A percentile compares a stretch with the other conserved stretches of the same genome.
Evolutionary conservation across 1,139 yeast genomes (phyloP).

Genomic region (Yamadazyma jaroonii): DNA sequence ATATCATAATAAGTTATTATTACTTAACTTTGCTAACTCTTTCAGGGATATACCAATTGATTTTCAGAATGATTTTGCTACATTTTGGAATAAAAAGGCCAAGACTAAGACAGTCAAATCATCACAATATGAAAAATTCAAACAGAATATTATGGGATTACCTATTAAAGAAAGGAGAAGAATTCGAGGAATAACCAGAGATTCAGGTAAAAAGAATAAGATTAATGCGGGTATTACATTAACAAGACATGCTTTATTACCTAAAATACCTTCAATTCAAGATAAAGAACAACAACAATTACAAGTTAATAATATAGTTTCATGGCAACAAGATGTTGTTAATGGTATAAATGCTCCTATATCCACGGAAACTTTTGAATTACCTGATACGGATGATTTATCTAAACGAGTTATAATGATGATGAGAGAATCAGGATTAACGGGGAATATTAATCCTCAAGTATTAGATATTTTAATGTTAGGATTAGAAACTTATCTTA

Average conservation of each 20-base stretch:
- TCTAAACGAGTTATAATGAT: constrained; percentile 74
- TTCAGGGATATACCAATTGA: constrained; percentile 61
- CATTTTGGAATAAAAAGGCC: constrained; percentile 51
- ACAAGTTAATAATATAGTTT: constrained; percentile 57
- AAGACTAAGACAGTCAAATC: constrained; percentile 49
- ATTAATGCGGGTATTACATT: constrained; percentile 74
- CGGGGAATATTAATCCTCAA: constrained; percentile 71
- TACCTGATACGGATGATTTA: constrained; percentile 77
- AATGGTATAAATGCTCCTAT: constrained; percentile 87
- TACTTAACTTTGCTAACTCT: constrained; percentile 83
- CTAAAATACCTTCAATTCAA: constrained; percentile 81
- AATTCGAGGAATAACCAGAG: constrained; percentile 78
- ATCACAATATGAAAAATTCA: constrained; percentile 74
- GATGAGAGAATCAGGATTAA: constrained; percentile 88
- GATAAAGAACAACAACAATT: constrained; percentile 52
- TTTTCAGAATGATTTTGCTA: constrained; percentile 49
- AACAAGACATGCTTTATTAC: constrained; percentile 81
- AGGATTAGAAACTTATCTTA: constrained; percentile 79
- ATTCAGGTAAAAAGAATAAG: constrained; percentile 74
- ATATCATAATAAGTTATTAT: constrained; percentile 77
- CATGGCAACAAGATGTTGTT: constrained; percentile 92
- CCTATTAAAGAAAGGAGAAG: constrained; percentile 84
- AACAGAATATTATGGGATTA: constrained; percentile 82
- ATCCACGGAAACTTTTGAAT: constrained; percentile 71
- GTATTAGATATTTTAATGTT: constrained; percentile 74